Evolutionary conservation across 73 alveolate species (phyloP), one percentile per base, ranked within the genome.

Genomic region (Paramecium pentaurelia): DNA sequence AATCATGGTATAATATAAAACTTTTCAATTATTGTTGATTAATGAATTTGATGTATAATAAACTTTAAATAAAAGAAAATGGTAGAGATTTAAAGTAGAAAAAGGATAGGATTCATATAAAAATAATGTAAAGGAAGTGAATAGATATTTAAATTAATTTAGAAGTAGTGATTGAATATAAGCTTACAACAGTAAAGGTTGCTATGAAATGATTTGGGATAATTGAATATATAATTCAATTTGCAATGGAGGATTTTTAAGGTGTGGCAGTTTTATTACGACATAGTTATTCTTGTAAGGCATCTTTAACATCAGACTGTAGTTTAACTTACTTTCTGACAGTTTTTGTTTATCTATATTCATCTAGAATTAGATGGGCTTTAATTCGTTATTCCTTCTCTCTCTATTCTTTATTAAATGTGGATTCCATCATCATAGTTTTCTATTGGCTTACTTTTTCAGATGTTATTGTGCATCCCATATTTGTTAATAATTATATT

Each of bases 341-440:
- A 32, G 84, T 64, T 34, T 64, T 64, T 6, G 84, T 64, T 34
- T 64, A 64, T 11, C 84, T 28, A 10, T 64, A 64, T 34, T 64
- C 84, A 64, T 64, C 84, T 32, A 64, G 22, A 28, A 64, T 64
- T 14, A 64, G 20, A 64, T 64, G 84, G 1, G 84, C 84, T 9
- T 64, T 64, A n/a, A 64, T 20, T 4, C 84, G 84, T 34, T 25
- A 34, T 64, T 64, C n/a, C 22, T 64, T 64, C 9, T 64, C 84
- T 6, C 22, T 40, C 28, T 64, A 64, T 18, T 64, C 84, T 34
- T 64, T 64, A 9, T 64, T 64, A 28, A 32, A 64, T 12, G 84
- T 64, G 0, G 84, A 64, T 64, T 64, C 84, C 84, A 64, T 64
- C 84, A 64, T 64, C 84, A 64, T 64, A 32, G 84, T 64, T 34